Base-by-base conservation (phyloP, 1,139 yeast species). In the Saccharomyces pastorianus region DNA sequence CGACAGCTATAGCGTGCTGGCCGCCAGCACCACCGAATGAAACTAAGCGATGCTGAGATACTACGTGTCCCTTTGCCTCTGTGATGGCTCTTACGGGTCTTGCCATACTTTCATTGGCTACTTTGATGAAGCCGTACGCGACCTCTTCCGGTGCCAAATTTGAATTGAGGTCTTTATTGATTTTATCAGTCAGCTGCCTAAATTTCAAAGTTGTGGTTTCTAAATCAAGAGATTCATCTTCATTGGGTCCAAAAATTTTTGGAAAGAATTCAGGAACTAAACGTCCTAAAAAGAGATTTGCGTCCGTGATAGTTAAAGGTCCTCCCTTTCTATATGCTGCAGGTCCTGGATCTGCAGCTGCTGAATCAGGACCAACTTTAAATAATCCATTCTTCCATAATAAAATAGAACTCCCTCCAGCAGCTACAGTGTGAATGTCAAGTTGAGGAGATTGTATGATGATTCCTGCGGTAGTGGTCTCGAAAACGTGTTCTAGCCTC, bases 11-110 rank as follows among this genome's bases (percentile, higher is more conserved):
- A 8, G 81, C 80, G 62, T 78, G 79, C 58, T 80, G 84, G n/a
- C 84, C 84, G 57, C 84, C 84, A 27, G 83, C 80, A 53, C 84
- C 84, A 54, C 84, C 84, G 66, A 80, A 80, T 0, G 80, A 72
- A 3, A 78, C 82, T 47, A 80, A 62, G 55, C 79, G 66, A 63
- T 80, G 84, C 7, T 73, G 69, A 2, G 77, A 64, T 1, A 74
- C 69, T 29, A 71, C 68, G 58, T 75, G 76, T 2, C 84, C 84
- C 58, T 75, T 79, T 1, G 81, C 79, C 59, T 80, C 84, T 0
- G 83, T 80, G 41, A 80, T 64, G 32, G 77, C 78, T 58, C 84
- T 69, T 47, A 80, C 78, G 6, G 84, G 83, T 60, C 82, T 73
- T 2, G 81, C 79, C 83, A 80, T 80, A 1, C 79, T 68, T 58